phyloP scores from a whole-genome alignment of 176 grass and related monocot genomes.

The Oryza meyeriana region DNA sequence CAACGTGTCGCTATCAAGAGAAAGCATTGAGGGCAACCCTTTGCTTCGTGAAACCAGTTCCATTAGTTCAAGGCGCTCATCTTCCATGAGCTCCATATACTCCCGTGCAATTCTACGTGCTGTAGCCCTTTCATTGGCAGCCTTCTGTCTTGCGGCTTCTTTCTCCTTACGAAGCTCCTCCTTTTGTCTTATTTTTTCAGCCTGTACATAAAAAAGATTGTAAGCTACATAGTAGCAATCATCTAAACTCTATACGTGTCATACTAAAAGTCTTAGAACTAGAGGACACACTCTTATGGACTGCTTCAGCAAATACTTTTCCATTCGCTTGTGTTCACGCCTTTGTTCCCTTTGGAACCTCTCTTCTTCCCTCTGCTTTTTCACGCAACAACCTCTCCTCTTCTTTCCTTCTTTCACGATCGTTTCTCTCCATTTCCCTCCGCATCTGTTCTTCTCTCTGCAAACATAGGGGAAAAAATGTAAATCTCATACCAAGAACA shows the following conservation, averaged over 20 bases:
- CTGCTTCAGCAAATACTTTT: slow-evolving; percentile 81
- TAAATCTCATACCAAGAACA: slow-evolving; percentile 7
- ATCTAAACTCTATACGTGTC: not conserved
- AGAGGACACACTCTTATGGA: slow-evolving; percentile 55
- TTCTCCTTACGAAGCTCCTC: slow-evolving; percentile 89
- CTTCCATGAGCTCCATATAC: slow-evolving; percentile 91
- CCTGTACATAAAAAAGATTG: slow-evolving; percentile 42
- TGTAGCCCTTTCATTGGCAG: slow-evolving; percentile 88
- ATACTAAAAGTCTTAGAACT: slow-evolving; percentile 20
- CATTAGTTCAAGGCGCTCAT: slow-evolving; percentile 93
- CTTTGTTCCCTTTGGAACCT: slow-evolving; percentile 75
- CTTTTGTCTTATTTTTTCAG: slow-evolving; percentile 81
- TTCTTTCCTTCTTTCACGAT: slow-evolving; percentile 92
- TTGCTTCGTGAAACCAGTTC: slow-evolving; percentile 82
- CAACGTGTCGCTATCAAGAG: slow-evolving; percentile 81
- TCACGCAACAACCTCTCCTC: slow-evolving; percentile 84
- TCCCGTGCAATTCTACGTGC: slow-evolving; percentile 84
- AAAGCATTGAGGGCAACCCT: slow-evolving; percentile 75
- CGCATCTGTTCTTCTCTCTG: slow-evolving; percentile 91
- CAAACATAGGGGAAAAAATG: slow-evolving; percentile 26
- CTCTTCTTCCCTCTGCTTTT: slow-evolving; percentile 84
- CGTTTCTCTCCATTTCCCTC: slow-evolving; percentile 83
- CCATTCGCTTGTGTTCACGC: slow-evolving; percentile 84
- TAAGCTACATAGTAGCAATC: slow-evolving; percentile 23
- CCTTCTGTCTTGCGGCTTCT: slow-evolving; percentile 81